Evolutionary conservation across 192 early-diverging fungal species (phyloP).

Genomic region (Chytriomyces sp.): DNA sequence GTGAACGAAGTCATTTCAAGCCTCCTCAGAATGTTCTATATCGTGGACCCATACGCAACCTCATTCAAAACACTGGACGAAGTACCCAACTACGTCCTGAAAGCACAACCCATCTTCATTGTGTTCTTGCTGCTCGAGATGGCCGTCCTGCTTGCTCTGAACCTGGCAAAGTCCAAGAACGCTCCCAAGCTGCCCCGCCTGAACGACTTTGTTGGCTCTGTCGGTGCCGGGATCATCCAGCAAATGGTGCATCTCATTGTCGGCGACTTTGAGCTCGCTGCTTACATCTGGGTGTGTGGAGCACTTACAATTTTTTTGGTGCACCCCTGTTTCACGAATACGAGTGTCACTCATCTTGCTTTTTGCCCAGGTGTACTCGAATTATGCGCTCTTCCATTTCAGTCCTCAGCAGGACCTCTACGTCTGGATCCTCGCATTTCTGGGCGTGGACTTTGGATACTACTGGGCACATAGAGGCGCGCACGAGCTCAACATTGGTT

Average conservation of each 20-base stretch:
- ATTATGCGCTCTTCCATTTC: constrained; percentile 47
- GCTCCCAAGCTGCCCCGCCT: constrained; percentile 36
- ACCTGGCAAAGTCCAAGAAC: constrained; percentile 29
- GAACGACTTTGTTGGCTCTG: constrained; percentile 60
- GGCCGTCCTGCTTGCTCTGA: constrained; percentile 43
- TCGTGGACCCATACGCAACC: constrained; percentile 52
- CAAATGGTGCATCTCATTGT: constrained; percentile 59
- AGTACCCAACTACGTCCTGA: constrained; percentile 60
- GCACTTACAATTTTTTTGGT: no score
- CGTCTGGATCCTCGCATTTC: constrained; percentile 61
- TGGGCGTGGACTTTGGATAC: constrained; percentile 55
- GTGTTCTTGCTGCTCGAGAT: constrained; percentile 43
- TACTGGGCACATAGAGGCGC: constrained; percentile 63
- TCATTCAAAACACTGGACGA: constrained; percentile 46
- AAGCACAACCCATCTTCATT: constrained; percentile 60
- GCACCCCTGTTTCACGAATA: no score
- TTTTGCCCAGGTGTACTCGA: constrained; percentile 36
- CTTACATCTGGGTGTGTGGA: constrained; percentile 48
- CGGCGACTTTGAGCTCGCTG: constrained; percentile 46
- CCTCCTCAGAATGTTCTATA: constrained; percentile 51
- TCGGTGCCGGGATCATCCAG: constrained; percentile 60
- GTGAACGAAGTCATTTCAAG: not conserved
- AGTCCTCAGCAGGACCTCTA: constrained; percentile 49
- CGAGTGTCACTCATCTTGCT: no score
- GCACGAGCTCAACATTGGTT: constrained; percentile 65